Conservation (phyloP, 2,329 filamentous ascomycete genomes). For the Diaporthe velutina region DNA sequence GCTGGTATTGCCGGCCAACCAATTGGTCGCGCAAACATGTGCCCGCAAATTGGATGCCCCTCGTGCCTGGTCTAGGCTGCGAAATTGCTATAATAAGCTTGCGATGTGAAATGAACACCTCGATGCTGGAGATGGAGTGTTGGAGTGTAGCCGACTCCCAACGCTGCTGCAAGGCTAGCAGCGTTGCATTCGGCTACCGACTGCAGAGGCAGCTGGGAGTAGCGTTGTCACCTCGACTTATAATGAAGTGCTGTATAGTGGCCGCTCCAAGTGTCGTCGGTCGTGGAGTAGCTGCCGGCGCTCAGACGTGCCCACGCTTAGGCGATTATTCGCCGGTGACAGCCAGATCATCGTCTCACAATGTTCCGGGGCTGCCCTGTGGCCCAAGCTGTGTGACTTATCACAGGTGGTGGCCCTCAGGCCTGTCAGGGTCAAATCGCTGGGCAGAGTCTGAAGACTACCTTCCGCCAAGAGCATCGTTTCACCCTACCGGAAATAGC, state of each 20-base stretch:
- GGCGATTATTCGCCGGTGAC: constrained; percentile 23
- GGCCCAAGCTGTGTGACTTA: constrained; percentile 16
- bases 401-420: constrained; percentile 14
- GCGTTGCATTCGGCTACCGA: constrained; percentile 29
- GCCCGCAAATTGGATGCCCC: constrained; percentile 25
- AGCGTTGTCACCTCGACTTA: constrained; percentile 11
- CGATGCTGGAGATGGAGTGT: constrained; percentile 3
- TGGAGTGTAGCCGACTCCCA: not conserved
- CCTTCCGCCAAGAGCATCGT: constrained; percentile 27
- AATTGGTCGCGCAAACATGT: constrained; percentile 7
- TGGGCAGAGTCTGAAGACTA: constrained; percentile 6
- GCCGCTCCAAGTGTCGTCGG: not conserved
- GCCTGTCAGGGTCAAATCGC: not conserved
- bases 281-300: constrained; percentile 9
- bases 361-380: constrained; percentile 16
- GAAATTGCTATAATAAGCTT: constrained; percentile 6
- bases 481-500: constrained; percentile 33
- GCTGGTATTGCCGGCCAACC: not conserved
- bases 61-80: not conserved
- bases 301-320: constrained; percentile 26
- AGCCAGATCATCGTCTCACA: constrained; percentile 28
- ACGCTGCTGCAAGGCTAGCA: constrained; percentile 26
- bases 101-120: not conserved
- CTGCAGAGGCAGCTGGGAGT: constrained; percentile 30
- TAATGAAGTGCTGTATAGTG: not conserved